Evolutionary conservation across 1,284 basidiomycete genomes (phyloP).

Genomic region (Megacollybia platyphylla): DNA sequence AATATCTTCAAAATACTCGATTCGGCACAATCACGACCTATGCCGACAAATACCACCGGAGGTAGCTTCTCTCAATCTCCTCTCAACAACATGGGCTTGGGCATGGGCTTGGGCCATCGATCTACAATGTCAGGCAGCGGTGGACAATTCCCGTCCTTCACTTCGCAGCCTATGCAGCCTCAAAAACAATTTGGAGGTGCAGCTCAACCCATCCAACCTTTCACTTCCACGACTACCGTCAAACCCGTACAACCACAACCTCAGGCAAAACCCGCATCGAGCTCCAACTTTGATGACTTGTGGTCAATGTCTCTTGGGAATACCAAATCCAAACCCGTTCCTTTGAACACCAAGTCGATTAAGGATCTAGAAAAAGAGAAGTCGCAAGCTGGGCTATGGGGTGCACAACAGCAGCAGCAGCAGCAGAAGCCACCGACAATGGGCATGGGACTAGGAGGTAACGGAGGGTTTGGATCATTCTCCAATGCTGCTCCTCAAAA

Average conservation of each 20-base stretch:
- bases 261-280: conserved; percentile 15
- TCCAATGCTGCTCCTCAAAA: conserved; percentile 11
- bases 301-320: conserved; percentile 77
- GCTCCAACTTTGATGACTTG: conserved; percentile 74
- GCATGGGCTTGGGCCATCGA: conserved; percentile 7
- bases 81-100: conserved; percentile 2
- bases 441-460: conserved; percentile 13
- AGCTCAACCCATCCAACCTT: conserved; percentile 14
- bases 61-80: conserved; percentile 10
- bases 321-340: conserved; percentile 20
- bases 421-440: conserved; percentile 7
- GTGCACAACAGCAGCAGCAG: conserved; percentile 17
- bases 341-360: conserved; percentile 52
- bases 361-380: conserved; percentile 84
- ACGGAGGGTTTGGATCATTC: conserved; percentile 34
- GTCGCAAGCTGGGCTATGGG: conserved; percentile 69
- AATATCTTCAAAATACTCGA: conserved; percentile 21
- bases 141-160: conserved; percentile 4
- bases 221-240: conserved; percentile 10
- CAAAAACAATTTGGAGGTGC: conserved; percentile 19
- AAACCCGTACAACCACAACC: conserved; percentile 12
- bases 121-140: conserved; percentile 8
- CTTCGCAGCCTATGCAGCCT: conserved; percentile 11
- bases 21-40: conserved; percentile 11
- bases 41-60: conserved; percentile 1